phyloP scores from a whole-genome alignment of 345 rosid genomes.

The Eucalyptus erythrocorys region DNA sequence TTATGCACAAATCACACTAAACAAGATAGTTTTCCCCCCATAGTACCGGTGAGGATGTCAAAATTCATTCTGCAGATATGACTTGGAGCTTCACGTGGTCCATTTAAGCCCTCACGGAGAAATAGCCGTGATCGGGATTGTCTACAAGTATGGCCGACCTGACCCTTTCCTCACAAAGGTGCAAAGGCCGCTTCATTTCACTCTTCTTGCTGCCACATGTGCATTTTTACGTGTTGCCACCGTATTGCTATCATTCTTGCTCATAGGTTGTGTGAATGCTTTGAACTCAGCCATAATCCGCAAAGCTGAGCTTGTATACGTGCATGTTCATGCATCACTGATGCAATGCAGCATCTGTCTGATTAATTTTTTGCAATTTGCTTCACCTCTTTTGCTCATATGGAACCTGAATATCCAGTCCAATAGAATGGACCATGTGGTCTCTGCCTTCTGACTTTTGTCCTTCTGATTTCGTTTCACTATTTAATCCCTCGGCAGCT shows the following conservation, averaged over 20 bases:
- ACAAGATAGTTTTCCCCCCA: background rate
- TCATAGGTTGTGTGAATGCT: background rate
- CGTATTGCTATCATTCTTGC: background rate
- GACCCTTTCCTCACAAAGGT: constrained; percentile 50
- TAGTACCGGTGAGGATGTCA: background rate
- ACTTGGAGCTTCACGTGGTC: constrained; percentile 55
- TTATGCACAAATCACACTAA: background rate
- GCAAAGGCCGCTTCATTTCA: background rate
- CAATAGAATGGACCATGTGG: background rate
- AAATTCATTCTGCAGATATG: constrained; percentile 8
- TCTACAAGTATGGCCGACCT: constrained; percentile 43
- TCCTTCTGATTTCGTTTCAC: background rate
- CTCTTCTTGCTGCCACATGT: background rate
- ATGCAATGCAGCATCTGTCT: background rate
- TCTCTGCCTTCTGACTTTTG: background rate
- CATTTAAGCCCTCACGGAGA: constrained; percentile 19
- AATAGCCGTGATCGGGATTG: constrained; percentile 37
- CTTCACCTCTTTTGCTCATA: background rate
- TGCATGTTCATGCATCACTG: background rate
- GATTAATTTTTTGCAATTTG: background rate
- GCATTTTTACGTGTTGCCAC: background rate
- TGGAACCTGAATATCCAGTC: background rate
- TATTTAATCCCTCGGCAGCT: constrained; percentile 12
- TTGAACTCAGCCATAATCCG: background rate
- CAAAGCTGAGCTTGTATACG: background rate